These are phyloP conservation scores for Excoecaria cochinchinensis DNA, from an alignment of 345 rosid genomes.

Conservation along the genomic window DNA sequence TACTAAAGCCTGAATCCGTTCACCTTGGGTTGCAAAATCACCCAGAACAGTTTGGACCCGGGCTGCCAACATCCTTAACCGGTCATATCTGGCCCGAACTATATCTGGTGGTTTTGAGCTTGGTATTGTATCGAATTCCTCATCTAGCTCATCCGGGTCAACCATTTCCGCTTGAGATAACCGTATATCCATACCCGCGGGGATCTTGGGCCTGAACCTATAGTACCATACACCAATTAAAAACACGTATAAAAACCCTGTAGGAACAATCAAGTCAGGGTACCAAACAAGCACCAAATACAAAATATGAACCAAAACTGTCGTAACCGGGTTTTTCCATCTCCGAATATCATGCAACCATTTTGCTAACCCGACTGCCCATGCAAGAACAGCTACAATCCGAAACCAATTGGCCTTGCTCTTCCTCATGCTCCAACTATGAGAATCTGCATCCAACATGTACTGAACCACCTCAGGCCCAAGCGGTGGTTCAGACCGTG, in stretches of 20 bases:
- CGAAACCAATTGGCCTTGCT: slow-evolving; percentile 95
- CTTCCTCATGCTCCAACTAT: slow-evolving; percentile 97
- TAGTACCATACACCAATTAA: slow-evolving; percentile 93
- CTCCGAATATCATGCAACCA: slow-evolving; percentile 78
- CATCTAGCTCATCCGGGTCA: slow-evolving; percentile 86
- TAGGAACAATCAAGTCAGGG: slow-evolving; percentile 88
- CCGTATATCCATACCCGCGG: slow-evolving; percentile 89
- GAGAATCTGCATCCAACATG: slow-evolving; percentile 96
- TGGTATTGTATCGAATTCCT: slow-evolving; percentile 92
- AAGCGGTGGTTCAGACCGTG: slow-evolving; percentile 80
- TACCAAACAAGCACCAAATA: slow-evolving; percentile 94
- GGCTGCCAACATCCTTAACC: slow-evolving; percentile 75
- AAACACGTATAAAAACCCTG: slow-evolving; percentile 74
- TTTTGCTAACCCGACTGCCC: slow-evolving; percentile 90
- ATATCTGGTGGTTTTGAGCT: slow-evolving; percentile 72
- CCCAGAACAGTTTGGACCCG: slow-evolving; percentile 92
- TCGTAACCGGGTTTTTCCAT: slow-evolving; percentile 88
- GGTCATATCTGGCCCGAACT: slow-evolving; percentile 71
- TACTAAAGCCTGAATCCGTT: slow-evolving; percentile 80
- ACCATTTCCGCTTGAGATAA: slow-evolving; percentile 81
- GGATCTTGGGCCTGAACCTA: slow-evolving; percentile 79
- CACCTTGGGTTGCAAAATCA: slow-evolving; percentile 94
- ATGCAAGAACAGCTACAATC: slow-evolving; percentile 82
- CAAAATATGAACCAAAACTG: slow-evolving; percentile 72
- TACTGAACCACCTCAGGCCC: slow-evolving; percentile 84